These are phyloP conservation scores for Endocalyx cinctus DNA, from an alignment of 2,329 filamentous ascomycete species.

Conservation along the genomic window DNA sequence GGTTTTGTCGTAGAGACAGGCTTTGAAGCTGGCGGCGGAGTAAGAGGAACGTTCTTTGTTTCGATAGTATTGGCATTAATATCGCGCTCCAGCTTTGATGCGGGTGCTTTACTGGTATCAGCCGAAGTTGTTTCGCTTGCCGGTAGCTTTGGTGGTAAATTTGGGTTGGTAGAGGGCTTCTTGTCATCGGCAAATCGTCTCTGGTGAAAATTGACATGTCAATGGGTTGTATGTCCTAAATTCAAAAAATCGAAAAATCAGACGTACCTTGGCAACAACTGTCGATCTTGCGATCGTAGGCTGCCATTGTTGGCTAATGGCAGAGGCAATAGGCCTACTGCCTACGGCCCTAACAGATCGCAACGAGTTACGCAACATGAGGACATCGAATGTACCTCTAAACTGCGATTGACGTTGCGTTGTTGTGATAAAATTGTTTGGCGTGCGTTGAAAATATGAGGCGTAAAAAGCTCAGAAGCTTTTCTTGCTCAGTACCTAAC, in stretches of 20 bases:
- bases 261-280: slow-evolving; percentile 35
- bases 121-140: slow-evolving; percentile 48
- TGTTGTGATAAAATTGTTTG: slow-evolving; percentile 9
- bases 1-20: slow-evolving; percentile 25
- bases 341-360: slow-evolving; percentile 58
- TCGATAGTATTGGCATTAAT: slow-evolving; percentile 34
- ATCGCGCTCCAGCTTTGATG: slow-evolving; percentile 27
- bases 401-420: slow-evolving; percentile 18
- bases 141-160: slow-evolving; percentile 49
- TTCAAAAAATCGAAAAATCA: no score
- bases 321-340: slow-evolving; percentile 48
- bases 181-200: slow-evolving; percentile 54
- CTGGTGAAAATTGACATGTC: slow-evolving; percentile 32
- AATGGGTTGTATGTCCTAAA: slow-evolving; percentile 6
- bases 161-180: slow-evolving; percentile 42
- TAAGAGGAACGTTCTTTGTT: slow-evolving; percentile 33
- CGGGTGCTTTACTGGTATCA: slow-evolving; percentile 38
- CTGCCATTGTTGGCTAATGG: slow-evolving; percentile 57
- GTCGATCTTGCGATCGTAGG: slow-evolving; percentile 33
- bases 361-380: slow-evolving; percentile 67
- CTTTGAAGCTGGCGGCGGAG: slow-evolving; percentile 34
- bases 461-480: slow-evolving; percentile 26
- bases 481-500: no score
- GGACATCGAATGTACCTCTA: slow-evolving; percentile 36
- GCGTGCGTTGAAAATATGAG: slow-evolving; percentile 18